phyloP scores from a whole-genome alignment of 2,329 filamentous ascomycete genomes.

The Ceratocystis harringtonii region DNA sequence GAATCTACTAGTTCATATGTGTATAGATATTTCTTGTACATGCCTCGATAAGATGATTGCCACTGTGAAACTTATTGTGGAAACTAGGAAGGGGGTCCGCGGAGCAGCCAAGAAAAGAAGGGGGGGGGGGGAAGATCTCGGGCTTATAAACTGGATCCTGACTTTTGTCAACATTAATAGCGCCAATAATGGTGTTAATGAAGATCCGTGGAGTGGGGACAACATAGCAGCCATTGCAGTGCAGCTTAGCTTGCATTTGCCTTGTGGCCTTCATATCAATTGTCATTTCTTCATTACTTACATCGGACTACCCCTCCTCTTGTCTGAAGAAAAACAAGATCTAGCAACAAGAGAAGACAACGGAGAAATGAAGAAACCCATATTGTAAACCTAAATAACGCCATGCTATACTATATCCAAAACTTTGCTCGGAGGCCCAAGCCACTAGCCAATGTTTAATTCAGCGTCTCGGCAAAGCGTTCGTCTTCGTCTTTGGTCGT shows the following conservation, averaged over 20 bases:
- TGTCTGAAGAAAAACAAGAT: too few relatives aligned
- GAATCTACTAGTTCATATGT: neutral
- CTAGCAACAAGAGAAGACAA: too few relatives aligned
- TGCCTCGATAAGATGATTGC: neutral
- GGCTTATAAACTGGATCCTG: neutral
- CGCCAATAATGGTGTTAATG: too few relatives aligned
- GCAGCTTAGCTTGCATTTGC: too few relatives aligned
- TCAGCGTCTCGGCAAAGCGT: neutral
- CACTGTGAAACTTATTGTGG: slow-evolving; percentile 1
- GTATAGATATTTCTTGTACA: neutral
- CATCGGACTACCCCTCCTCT: too few relatives aligned
- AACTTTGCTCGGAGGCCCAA: neutral
- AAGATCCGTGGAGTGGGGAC: too few relatives aligned
- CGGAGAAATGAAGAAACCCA: neutral
- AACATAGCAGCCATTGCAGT: too few relatives aligned
- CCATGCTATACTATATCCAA: neutral
- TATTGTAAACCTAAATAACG: neutral
- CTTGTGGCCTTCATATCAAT: too few relatives aligned
- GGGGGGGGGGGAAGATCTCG: neutral
- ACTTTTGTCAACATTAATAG: neutral
- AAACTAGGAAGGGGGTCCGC: neutral
- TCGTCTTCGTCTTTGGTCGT: slow-evolving; percentile 15
- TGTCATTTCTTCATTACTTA: too few relatives aligned
- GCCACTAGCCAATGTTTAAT: too few relatives aligned
- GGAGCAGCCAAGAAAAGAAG: neutral